Evolutionary conservation across 2,329 filamentous ascomycete genomes (phyloP).

Genomic region (Gnomoniopsis sp.): DNA sequence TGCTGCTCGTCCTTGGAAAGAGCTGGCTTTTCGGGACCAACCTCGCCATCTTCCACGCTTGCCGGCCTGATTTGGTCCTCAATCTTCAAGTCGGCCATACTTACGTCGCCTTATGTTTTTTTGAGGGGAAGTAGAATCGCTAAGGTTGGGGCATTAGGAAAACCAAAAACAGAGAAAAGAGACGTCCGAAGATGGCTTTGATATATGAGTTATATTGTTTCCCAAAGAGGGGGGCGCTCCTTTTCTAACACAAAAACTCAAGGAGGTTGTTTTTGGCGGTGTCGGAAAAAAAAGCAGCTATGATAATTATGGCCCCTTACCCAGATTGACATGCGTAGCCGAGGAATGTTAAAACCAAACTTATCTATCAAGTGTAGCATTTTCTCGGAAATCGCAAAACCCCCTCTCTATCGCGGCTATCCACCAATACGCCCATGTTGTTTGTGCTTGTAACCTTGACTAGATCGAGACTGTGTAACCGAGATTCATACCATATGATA

Average conservation of each 20-base stretch:
- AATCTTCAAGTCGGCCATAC: slow-evolving; percentile 1
- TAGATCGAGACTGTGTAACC: too few relatives aligned
- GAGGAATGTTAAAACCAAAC: background rate
- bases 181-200: too few relatives aligned
- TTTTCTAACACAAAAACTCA: too few relatives aligned
- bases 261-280: too few relatives aligned
- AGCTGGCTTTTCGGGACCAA: slow-evolving; percentile 15
- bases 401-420: too few relatives aligned
- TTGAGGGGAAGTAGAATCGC: background rate
- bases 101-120: background rate
- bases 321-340: background rate
- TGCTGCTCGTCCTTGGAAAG: slow-evolving; percentile 28
- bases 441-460: too few relatives aligned
- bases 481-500: too few relatives aligned
- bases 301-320: background rate
- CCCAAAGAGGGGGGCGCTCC: too few relatives aligned
- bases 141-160: background rate
- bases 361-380: background rate
- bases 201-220: too few relatives aligned
- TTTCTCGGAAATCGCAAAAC: too few relatives aligned
- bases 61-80: slow-evolving; percentile 1
- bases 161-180: too few relatives aligned
- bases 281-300: background rate
- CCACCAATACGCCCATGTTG: too few relatives aligned
- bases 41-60: background rate